A percentile compares a stretch with the other conserved stretches of the same genome.
Evolutionary conservation across 2,329 filamentous ascomycete genomes (phyloP).

Genomic region (Diaporthe capsici): DNA sequence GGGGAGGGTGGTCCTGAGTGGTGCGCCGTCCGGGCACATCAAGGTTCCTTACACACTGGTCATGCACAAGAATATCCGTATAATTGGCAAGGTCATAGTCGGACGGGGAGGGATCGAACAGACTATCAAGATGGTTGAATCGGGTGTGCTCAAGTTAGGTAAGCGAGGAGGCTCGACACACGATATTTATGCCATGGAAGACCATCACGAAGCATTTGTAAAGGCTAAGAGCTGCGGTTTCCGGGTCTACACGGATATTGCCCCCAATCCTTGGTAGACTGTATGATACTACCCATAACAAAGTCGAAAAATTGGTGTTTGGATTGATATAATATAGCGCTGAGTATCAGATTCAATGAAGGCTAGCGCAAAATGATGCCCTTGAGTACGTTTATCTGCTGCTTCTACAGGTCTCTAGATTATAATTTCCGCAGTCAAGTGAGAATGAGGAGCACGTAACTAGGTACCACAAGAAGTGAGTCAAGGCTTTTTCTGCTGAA

Average conservation of each 20-base stretch:
- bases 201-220: background rate
- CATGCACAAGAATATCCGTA: background rate
- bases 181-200: background rate
- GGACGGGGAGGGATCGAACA: background rate
- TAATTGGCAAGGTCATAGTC: background rate
- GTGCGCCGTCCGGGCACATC: background rate
- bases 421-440: too few species aligned
- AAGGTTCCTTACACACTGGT: background rate
- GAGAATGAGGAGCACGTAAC: too few species aligned
- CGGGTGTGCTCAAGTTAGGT: background rate
- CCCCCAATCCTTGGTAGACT: background rate
- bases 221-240: background rate
- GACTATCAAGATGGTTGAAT: conserved; percentile 2
- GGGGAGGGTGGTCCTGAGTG: background rate
- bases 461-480: too few species aligned
- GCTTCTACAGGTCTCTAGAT: too few species aligned
- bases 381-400: too few species aligned
- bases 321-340: too few species aligned
- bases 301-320: too few species aligned
- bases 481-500: too few species aligned
- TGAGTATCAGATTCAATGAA: too few species aligned
- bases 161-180: background rate
- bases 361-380: too few species aligned
- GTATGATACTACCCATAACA: too few species aligned
- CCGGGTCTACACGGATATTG: background rate